A percentile compares a stretch with the other conserved stretches of the same genome.
phyloP scores from a whole-genome alignment of 2,329 filamentous ascomycete genomes.

The Pseudohalonectria lignicola region DNA sequence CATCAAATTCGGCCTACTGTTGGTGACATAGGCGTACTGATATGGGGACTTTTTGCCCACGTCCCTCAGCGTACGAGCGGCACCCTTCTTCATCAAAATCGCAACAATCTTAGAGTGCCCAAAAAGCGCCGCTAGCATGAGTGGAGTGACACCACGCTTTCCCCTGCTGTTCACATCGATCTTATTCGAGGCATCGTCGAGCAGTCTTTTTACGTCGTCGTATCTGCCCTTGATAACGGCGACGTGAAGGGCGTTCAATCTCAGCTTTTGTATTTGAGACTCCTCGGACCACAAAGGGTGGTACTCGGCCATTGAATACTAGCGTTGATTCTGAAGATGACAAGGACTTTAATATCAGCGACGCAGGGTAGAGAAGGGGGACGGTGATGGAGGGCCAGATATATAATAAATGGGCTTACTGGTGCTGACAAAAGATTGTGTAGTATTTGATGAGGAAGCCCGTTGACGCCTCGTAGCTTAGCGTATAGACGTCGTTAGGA shows the following conservation, averaged over 20 bases:
- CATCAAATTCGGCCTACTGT: background rate
- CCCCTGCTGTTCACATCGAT: background rate
- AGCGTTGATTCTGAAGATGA: no score
- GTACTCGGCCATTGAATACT: no score
- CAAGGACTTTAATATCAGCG: no score
- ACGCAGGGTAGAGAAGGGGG: no score
- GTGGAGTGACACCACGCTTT: background rate
- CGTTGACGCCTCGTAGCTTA: no score
- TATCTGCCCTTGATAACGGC: background rate
- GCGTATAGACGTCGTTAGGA: no score
- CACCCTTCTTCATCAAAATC: background rate
- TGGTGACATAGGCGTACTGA: background rate
- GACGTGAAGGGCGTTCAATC: background rate
- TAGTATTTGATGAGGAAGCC: no score
- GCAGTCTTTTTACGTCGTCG: background rate
- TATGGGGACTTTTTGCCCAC: background rate
- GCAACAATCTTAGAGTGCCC: background rate
- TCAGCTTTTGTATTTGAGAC: background rate
- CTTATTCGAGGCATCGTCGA: no score
- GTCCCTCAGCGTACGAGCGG: background rate
- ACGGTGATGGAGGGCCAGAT: no score
- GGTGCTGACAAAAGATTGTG: no score
- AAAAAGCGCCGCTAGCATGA: slow-evolving; percentile 1
- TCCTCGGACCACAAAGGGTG: background rate
- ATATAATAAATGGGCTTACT: no score